Conservation (phyloP, 352 stramenopile species). For the Pythium guiyangense region DNA sequence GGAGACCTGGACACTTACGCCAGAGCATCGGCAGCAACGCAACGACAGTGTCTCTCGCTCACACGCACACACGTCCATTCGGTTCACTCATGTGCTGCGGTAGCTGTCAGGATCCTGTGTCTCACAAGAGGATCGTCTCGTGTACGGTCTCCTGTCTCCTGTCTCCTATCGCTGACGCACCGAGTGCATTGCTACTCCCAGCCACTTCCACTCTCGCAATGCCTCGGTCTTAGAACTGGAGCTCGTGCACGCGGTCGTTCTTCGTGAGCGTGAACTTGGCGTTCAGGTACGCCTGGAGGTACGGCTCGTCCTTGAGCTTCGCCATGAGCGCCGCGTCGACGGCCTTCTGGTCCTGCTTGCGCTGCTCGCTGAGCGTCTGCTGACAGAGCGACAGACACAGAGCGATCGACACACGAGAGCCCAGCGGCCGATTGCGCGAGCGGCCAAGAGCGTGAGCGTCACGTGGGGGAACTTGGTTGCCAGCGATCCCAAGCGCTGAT, state of each 20-base stretch:
- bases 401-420: too few species aligned
- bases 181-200: too few species aligned
- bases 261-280: conserved; percentile 98
- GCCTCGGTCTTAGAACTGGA: conserved; percentile 98
- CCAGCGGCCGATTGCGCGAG: too few species aligned
- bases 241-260: conserved; percentile 96
- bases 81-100: too few species aligned
- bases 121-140: too few species aligned
- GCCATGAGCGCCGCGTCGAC: conserved; percentile 92
- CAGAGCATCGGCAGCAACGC: too few species aligned
- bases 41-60: not conserved
- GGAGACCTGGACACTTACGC: too few species aligned
- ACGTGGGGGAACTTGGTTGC: conserved; percentile 76
- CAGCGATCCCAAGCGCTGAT: conserved; percentile 91
- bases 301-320: conserved; percentile 81
- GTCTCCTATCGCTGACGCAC: too few species aligned
- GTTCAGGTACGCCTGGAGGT: conserved; percentile 98
- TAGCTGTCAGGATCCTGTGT: too few species aligned
- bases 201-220: too few species aligned
- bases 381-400: conserved; percentile 6
- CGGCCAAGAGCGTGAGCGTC: conserved; percentile 17
- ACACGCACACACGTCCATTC: not conserved
- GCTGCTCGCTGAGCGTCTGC: conserved; percentile 87
- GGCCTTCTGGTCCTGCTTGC: conserved; percentile 98
- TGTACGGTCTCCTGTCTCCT: too few species aligned